These are phyloP conservation scores for Nakaseomyces sp. DNA, from an alignment of 1,139 yeast genomes.

Conservation along the genomic window DNA sequence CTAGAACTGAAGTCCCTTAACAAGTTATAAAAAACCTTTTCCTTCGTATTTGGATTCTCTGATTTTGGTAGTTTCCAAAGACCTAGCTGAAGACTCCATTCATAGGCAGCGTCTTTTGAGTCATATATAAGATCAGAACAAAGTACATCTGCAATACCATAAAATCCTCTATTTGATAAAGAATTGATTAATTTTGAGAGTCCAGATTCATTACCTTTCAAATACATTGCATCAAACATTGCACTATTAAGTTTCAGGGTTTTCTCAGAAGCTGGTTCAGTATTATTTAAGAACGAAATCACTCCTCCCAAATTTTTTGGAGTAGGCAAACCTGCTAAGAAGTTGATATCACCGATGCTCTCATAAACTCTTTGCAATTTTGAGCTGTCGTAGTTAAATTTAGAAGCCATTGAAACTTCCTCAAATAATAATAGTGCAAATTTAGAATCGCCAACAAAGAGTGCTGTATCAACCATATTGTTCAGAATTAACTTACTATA, in stretches of 20 bases:
- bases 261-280: slow-evolving; percentile 35
- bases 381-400: slow-evolving; percentile 12
- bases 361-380: slow-evolving; percentile 38
- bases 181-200: slow-evolving; percentile 19
- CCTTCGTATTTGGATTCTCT: slow-evolving; percentile 12
- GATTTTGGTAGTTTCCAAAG: slow-evolving; percentile 27
- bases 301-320: slow-evolving; percentile 47
- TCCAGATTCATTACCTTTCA: slow-evolving; percentile 41
- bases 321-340: slow-evolving; percentile 54
- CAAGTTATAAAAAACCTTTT: slow-evolving; percentile 19
- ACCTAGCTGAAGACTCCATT: slow-evolving; percentile 24
- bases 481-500: slow-evolving; percentile 34
- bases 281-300: slow-evolving; percentile 35
- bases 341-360: slow-evolving; percentile 47
- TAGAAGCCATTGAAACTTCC: slow-evolving; percentile 32
- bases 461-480: slow-evolving; percentile 34
- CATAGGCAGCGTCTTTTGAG: slow-evolving; percentile 11
- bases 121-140: slow-evolving; percentile 6
- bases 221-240: slow-evolving; percentile 45
- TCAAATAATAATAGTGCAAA: slow-evolving; percentile 51
- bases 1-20: slow-evolving; percentile 11
- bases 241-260: slow-evolving; percentile 51
- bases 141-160: slow-evolving; percentile 21
- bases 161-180: slow-evolving; percentile 22
- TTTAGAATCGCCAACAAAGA: slow-evolving; percentile 33